Evolutionary conservation across 306 rosid genomes (phyloP).

Genomic region (Oxytropis ochrocephala): DNA sequence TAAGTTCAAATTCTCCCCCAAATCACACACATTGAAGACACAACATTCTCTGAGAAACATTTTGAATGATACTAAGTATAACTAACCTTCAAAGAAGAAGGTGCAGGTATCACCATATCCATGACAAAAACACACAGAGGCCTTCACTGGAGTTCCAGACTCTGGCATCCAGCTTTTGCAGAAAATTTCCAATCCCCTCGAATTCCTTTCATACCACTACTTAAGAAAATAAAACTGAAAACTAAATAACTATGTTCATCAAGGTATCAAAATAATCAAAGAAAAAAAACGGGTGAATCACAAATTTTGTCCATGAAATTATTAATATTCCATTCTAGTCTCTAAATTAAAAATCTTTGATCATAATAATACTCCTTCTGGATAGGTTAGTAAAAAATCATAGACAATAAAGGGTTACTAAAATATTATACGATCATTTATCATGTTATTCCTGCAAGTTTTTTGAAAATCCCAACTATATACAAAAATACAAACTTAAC

Average conservation of each 20-base stretch:
- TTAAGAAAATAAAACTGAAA: background rate
- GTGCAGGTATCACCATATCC: constrained; percentile 98
- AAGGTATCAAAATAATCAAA: background rate
- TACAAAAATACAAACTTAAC: too few species aligned
- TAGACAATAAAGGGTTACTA: too few species aligned
- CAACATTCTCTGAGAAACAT: background rate
- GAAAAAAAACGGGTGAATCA: too few species aligned
- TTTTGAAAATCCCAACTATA: too few species aligned
- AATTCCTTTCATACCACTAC: constrained; percentile 81
- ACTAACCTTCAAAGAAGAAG: constrained; percentile 92
- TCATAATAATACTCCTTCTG: too few species aligned
- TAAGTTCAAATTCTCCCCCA: constrained; percentile 5
- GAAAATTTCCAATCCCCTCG: constrained; percentile 67
- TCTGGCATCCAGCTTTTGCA: constrained; percentile 67
- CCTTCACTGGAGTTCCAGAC: constrained; percentile 52
- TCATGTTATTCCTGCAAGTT: too few species aligned
- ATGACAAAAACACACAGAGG: constrained; percentile 73
- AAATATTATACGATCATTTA: too few species aligned
- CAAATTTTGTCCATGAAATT: too few species aligned
- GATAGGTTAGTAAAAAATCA: too few species aligned
- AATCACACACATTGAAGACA: background rate
- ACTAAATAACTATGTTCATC: background rate
- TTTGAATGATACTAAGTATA: background rate
- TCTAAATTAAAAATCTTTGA: too few species aligned
- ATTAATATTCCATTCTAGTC: too few species aligned